These are phyloP conservation scores for Fragaria nilgerrensis DNA, from an alignment of 306 rosid species.

Conservation along the genomic window DNA sequence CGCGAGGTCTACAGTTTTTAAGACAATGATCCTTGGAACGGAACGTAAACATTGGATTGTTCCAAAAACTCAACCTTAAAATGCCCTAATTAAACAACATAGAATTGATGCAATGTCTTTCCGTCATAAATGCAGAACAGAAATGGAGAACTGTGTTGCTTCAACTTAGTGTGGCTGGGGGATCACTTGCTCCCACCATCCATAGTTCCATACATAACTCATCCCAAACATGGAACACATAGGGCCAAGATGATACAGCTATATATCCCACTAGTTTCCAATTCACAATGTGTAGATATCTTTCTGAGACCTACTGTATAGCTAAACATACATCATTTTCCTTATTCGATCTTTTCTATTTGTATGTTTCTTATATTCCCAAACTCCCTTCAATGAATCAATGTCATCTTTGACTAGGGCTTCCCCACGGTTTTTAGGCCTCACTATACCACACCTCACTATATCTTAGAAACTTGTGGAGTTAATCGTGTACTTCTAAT, in stretches of 20 bases:
- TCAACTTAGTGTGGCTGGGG: constrained; percentile 59
- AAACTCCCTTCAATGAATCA: constrained; percentile 42
- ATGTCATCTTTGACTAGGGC: constrained; percentile 16
- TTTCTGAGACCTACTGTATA: constrained; percentile 28
- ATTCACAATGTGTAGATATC: constrained; percentile 47
- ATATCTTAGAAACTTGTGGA: not conserved
- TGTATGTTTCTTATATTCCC: constrained; percentile 44
- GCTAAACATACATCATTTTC: constrained; percentile 45
- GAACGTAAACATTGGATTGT: too few species aligned
- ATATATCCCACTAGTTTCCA: constrained; percentile 47
- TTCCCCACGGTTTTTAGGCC: constrained; percentile 15
- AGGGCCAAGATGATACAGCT: constrained; percentile 29
- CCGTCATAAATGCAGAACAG: not conserved
- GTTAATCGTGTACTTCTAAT: not conserved
- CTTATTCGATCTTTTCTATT: constrained; percentile 33
- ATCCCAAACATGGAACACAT: constrained; percentile 10
- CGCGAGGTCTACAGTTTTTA: not conserved
- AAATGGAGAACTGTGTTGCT: not conserved
- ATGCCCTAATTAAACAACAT: not conserved
- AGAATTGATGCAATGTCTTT: not conserved
- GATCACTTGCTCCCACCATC: constrained; percentile 59
- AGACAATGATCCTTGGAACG: not conserved
- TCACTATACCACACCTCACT: not conserved
- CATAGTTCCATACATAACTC: constrained; percentile 16
- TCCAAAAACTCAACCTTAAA: not conserved